These are phyloP conservation scores for Boletus vermiculosoides DNA, from an alignment of 768 basidiomycete genomes.

Conservation along the genomic window DNA sequence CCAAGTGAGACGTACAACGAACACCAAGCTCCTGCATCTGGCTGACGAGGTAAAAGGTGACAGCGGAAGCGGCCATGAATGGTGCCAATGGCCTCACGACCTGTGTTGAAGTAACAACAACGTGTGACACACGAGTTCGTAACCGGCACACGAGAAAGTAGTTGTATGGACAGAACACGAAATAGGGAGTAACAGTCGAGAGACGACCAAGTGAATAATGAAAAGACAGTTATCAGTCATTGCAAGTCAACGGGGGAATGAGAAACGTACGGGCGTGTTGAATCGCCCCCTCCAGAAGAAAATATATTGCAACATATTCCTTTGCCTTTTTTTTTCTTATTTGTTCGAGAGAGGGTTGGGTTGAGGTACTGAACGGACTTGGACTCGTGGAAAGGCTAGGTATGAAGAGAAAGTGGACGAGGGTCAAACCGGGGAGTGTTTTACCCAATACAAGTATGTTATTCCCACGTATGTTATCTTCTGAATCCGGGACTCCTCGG, in stretches of 20 bases:
- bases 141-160: neutral
- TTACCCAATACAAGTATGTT: conserved; percentile 5
- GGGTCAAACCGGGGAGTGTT: conserved; percentile 26
- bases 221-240: neutral
- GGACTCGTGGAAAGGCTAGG: neutral
- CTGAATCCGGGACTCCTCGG: too few species aligned
- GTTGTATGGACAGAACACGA: neutral
- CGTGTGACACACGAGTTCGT: neutral
- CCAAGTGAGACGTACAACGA: conserved; percentile 54
- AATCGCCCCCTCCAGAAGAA: conserved; percentile 30
- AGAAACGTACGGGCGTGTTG: conserved; percentile 27
- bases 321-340: neutral
- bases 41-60: conserved; percentile 67
- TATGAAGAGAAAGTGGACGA: neutral
- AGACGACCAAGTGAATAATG: neutral
- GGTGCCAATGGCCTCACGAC: conserved; percentile 76
- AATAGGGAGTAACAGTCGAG: neutral
- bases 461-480: conserved; percentile 25
- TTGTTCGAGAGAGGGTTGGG: conserved; percentile 2
- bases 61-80: conserved; percentile 62
- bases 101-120: conserved; percentile 35
- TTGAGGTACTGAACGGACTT: neutral
- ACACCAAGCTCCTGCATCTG: conserved; percentile 69
- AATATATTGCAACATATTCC: conserved; percentile 23
- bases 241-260: neutral